Base-by-base conservation (phyloP, 306 rosid genomes). In the Heteromeles arbutifolia region DNA sequence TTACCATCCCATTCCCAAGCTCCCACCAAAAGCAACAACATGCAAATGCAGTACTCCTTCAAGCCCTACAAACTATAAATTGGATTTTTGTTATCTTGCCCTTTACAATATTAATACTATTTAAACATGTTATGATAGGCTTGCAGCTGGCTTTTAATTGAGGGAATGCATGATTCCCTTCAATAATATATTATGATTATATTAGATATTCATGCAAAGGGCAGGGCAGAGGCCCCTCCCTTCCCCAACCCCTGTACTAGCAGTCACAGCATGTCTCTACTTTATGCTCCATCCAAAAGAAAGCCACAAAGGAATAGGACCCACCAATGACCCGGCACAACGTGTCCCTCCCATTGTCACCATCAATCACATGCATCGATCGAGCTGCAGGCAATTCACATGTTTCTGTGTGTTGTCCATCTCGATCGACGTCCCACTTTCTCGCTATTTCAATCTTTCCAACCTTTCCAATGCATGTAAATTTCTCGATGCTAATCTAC, bases 281-380 rank as follows among this genome's bases (percentile, higher is more conserved):
- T 70, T 70, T 74, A 68, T 74, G 78, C 69, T 62, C 45, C 67
- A 15, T 74, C 79, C 70, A 74, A 80, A 64, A 34, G 76, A 74
- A 21, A 61, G 43, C 79, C 83, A 74, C 83, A 50, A 43, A 50
- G 54, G 7, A 72, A 50, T 24, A 52, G 78, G 74, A 52, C 66
- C 76, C 75, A 43, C 74, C 21, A 57, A 24, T 81, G 70, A 65
- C 64, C 84, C 68, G 25, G 32, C 71, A 77, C 81, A 78, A 26
- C 78, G 81, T 81, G 81, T 81, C 75, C 69, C 73, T 31, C 41
- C 31, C 80, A 2, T 63, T 61, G 78, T 65, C 76, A 15, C 72
- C 70, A 58, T 59, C 74, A n/a, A 56, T 81, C 85, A 81, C 85
- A 72, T 81, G 85, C 81, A 77, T 41, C 32, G 14, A 54, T 13